Conservation (phyloP, 2,329 filamentous ascomycete species). For the Lachnellula occidentalis region DNA sequence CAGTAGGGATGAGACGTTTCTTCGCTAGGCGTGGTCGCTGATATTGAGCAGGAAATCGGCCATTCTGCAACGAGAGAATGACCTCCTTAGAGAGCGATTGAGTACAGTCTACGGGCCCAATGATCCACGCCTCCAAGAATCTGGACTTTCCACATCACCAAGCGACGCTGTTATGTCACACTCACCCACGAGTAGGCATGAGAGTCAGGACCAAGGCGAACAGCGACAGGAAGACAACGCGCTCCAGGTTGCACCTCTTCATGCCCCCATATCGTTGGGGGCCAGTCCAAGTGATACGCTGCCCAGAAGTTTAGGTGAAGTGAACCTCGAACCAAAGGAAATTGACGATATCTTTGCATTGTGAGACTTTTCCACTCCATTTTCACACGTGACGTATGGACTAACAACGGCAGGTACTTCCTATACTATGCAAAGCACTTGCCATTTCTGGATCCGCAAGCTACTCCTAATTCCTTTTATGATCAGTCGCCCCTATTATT, state of each 20-base stretch:
- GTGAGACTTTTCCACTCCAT: neutral
- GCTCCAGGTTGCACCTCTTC: neutral
- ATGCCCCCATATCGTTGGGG: neutral
- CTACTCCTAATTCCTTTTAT: constrained; percentile 9
- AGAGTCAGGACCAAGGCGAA: neutral
- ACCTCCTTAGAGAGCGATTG: constrained; percentile 7
- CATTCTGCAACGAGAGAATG: constrained; percentile 10
- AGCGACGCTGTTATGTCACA: constrained; percentile 4
- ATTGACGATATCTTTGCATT: constrained; percentile 10
- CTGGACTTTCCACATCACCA: constrained; percentile 5
- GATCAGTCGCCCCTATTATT: constrained; percentile 11
- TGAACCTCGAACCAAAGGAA: constrained; percentile 4
- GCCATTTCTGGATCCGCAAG: constrained; percentile 9
- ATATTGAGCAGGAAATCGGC: constrained; percentile 6
- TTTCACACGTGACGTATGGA: neutral
- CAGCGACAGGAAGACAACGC: neutral
- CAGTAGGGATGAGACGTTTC: constrained; percentile 3
- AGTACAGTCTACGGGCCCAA: constrained; percentile 1
- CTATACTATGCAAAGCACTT: constrained; percentile 8
- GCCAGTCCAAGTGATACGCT: neutral
- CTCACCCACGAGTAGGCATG: constrained; percentile 7
- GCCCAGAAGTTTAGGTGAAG: constrained; percentile 5
- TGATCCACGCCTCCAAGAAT: neutral
- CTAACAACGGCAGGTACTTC: constrained; percentile 6
- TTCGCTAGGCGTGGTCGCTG: neutral